A percentile compares a stretch with the other conserved stretches of the same genome.
These are phyloP conservation scores for Hyphopichia buzzinii DNA, from an alignment of 1,139 yeast species.

Conservation along the genomic window DNA sequence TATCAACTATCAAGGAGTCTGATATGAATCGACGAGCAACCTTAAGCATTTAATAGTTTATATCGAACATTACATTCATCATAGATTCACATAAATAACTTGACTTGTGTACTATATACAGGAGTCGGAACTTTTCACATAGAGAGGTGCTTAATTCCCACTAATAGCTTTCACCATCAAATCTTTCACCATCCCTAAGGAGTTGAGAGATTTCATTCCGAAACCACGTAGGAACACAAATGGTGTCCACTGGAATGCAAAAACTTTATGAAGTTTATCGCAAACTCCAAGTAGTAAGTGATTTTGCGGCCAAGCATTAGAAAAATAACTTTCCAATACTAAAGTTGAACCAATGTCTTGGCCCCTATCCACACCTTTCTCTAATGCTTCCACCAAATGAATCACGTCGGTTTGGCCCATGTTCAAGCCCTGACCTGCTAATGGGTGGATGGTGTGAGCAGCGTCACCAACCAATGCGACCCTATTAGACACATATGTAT, in stretches of 20 bases:
- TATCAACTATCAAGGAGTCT: constrained; percentile 9
- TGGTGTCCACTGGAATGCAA: constrained; percentile 72
- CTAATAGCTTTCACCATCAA: constrained; percentile 37
- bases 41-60: too few species aligned
- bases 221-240: constrained; percentile 70
- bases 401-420: constrained; percentile 98
- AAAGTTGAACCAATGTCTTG: constrained; percentile 83
- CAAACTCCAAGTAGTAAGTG: constrained; percentile 83
- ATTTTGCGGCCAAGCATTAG: constrained; percentile 75
- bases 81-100: too few species aligned
- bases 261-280: constrained; percentile 87
- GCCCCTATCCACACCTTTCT: constrained; percentile 71
- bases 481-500: constrained; percentile 77
- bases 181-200: constrained; percentile 59
- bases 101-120: background rate
- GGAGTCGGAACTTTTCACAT: too few species aligned
- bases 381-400: constrained; percentile 65
- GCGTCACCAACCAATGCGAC: constrained; percentile 96
- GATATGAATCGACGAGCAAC: background rate
- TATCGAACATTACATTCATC: too few species aligned
- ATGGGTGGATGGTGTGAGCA: constrained; percentile 95
- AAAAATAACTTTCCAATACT: constrained; percentile 82
- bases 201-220: constrained; percentile 71
- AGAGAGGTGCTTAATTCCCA: constrained; percentile 10
- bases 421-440: constrained; percentile 97